Evolutionary conservation across 768 basidiomycete species (phyloP).

Genomic region (Kwoniella mangroviensis): DNA sequence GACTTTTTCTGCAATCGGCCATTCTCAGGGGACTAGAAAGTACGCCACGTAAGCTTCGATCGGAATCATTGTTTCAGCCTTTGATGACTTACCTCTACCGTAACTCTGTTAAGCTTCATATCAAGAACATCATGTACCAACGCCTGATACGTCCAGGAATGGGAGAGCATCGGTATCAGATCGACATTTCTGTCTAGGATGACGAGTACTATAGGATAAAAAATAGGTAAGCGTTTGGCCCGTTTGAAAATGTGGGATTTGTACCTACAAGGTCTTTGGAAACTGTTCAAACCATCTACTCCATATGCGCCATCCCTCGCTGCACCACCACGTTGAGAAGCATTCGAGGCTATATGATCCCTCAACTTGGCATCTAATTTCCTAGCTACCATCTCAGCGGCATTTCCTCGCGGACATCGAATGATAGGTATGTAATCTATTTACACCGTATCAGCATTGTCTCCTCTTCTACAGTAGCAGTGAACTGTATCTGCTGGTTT

Average conservation of each 20-base stretch:
- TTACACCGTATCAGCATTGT: background rate
- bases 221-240: background rate
- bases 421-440: slow-evolving; percentile 91
- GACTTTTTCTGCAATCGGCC: slow-evolving; percentile 70
- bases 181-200: slow-evolving; percentile 95
- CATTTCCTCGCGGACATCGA: slow-evolving; percentile 90
- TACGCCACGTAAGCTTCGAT: background rate
- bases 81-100: slow-evolving; percentile 64
- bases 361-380: slow-evolving; percentile 90
- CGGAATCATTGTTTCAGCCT: background rate
- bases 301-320: slow-evolving; percentile 73
- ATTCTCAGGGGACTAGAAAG: slow-evolving; percentile 61
- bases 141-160: slow-evolving; percentile 99
- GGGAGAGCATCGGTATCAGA: slow-evolving; percentile 86
- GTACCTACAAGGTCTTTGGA: slow-evolving; percentile 78
- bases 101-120: slow-evolving; percentile 93
- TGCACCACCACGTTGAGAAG: slow-evolving; percentile 45
- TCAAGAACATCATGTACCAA: slow-evolving; percentile 96
- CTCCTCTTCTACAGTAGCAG: background rate
- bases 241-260: background rate
- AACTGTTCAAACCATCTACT: slow-evolving; percentile 76
- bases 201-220: slow-evolving; percentile 71
- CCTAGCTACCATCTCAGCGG: slow-evolving; percentile 98
- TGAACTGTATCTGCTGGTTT: background rate
- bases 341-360: slow-evolving; percentile 70